Conservation (phyloP, 2,329 filamentous ascomycete genomes). For the Fusarium decemcellulare region DNA sequence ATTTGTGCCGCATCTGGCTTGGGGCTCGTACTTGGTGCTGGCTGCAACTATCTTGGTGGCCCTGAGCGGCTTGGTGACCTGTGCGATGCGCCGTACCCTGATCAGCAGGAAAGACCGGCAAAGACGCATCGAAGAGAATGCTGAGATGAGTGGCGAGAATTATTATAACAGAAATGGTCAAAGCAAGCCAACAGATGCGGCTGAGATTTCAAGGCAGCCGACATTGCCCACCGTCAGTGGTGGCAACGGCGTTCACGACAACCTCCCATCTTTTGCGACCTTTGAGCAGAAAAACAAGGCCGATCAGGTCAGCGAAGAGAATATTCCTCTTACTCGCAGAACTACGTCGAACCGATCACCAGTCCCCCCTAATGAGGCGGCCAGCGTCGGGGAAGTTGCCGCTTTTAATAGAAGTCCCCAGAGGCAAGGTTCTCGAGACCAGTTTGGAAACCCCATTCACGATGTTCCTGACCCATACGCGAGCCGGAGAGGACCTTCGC, state of each 20-base stretch:
- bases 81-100: constrained; percentile 93
- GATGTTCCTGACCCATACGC: constrained; percentile 62
- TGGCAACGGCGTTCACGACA: constrained; percentile 64
- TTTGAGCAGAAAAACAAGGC: constrained; percentile 78
- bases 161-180: constrained; percentile 83
- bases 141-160: constrained; percentile 96
- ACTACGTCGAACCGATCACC: constrained; percentile 73
- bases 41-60: constrained; percentile 90
- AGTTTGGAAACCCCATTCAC: constrained; percentile 73
- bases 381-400: constrained; percentile 51
- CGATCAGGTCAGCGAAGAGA: constrained; percentile 76
- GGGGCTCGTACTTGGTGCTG: constrained; percentile 95
- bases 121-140: constrained; percentile 91
- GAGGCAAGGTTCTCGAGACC: constrained; percentile 67
- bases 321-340: constrained; percentile 76
- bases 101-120: constrained; percentile 94
- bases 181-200: constrained; percentile 60
- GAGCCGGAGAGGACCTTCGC: constrained; percentile 61
- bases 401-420: constrained; percentile 52
- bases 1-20: constrained; percentile 93
- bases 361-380: constrained; percentile 59
- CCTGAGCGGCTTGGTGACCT: constrained; percentile 86
- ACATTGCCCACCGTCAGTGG: constrained; percentile 72
- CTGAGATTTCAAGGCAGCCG: constrained; percentile 64
- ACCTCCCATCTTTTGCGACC: constrained; percentile 70